These are phyloP conservation scores for Raphanus raphanistrum DNA, from an alignment of 345 rosid genomes.

Conservation along the genomic window DNA sequence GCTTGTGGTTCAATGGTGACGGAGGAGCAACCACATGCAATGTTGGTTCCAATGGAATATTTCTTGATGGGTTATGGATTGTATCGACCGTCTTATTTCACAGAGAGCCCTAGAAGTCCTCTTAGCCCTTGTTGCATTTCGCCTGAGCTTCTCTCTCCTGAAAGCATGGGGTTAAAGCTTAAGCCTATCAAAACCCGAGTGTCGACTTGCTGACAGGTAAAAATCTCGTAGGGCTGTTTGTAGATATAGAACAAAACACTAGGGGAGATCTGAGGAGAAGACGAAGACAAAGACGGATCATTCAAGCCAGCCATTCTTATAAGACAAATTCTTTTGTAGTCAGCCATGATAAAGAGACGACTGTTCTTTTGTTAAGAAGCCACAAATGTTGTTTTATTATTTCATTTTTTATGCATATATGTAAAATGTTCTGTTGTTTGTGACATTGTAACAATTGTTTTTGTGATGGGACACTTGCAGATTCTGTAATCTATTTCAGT, in stretches of 20 bases:
- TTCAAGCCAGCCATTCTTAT: conserved; percentile 26
- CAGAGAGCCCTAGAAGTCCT: conserved; percentile 89
- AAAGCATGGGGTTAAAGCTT: conserved; percentile 98
- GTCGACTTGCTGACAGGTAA: conserved; percentile 27
- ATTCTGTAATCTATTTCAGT: neutral
- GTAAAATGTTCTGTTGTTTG: conserved; percentile 12
- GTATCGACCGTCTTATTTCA: conserved; percentile 62
- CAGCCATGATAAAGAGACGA: conserved; percentile 37
- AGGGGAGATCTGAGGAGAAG: conserved; percentile 35
- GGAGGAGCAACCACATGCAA: conserved; percentile 97
- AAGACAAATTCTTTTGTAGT: conserved; percentile 60
- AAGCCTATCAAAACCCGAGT: conserved; percentile 91
- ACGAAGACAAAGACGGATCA: neutral
- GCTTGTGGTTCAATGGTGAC: conserved; percentile 99
- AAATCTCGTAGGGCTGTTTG: conserved; percentile 35
- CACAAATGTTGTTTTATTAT: conserved; percentile 36
- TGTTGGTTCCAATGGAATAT: conserved; percentile 94
- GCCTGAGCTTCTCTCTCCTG: conserved; percentile 95
- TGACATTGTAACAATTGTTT: conserved; percentile 11
- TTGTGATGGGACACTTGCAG: neutral
- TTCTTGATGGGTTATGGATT: conserved; percentile 94
- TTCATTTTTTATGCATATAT: conserved; percentile 27
- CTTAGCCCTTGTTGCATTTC: conserved; percentile 85
- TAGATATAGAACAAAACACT: conserved; percentile 32
- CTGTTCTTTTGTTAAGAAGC: conserved; percentile 15